Evolutionary conservation across 2,329 filamentous ascomycete species (phyloP).

Genomic region (Fusarium solani-melongenae): DNA sequence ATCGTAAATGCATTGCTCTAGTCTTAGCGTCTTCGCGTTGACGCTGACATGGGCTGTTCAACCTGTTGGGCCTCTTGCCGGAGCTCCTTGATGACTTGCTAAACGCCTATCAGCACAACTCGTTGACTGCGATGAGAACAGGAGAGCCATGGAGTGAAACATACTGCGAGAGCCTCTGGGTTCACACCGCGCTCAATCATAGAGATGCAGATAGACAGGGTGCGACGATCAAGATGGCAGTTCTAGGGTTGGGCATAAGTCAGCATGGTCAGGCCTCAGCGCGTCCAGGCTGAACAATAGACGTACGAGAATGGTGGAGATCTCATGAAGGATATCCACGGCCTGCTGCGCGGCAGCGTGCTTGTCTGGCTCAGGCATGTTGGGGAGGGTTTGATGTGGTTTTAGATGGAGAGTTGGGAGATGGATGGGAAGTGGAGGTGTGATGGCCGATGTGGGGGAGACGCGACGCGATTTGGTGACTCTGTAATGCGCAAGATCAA

Average conservation of each 20-base stretch:
- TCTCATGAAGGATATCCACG: slow-evolving; percentile 85
- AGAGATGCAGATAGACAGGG: slow-evolving; percentile 93
- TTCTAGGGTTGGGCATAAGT: slow-evolving; percentile 68
- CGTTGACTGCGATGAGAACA: fast-evolving
- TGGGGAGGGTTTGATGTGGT: slow-evolving; percentile 22
- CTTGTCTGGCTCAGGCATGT: slow-evolving; percentile 69
- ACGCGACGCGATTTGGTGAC: slow-evolving; percentile 32
- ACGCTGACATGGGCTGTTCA: slow-evolving; percentile 52
- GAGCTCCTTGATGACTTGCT: slow-evolving; percentile 71
- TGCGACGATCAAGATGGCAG: slow-evolving; percentile 89
- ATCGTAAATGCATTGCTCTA: not conserved
- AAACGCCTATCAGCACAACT: not conserved
- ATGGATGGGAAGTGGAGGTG: slow-evolving; percentile 31
- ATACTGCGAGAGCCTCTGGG: slow-evolving; percentile 91
- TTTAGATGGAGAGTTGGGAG: slow-evolving; percentile 7
- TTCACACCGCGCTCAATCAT: slow-evolving; percentile 98
- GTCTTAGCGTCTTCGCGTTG: slow-evolving; percentile 41
- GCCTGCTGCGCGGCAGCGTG: slow-evolving; percentile 83
- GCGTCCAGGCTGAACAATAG: not conserved
- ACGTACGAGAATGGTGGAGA: slow-evolving; percentile 86
- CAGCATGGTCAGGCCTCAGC: not conserved
- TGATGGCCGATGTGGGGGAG: slow-evolving; percentile 30
- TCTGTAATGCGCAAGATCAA: not conserved
- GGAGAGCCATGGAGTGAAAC: slow-evolving; percentile 45
- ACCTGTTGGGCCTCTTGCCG: slow-evolving; percentile 65